Conservation (phyloP, 2,329 filamentous ascomycete species). For the Pestalotiopsis sp. region DNA sequence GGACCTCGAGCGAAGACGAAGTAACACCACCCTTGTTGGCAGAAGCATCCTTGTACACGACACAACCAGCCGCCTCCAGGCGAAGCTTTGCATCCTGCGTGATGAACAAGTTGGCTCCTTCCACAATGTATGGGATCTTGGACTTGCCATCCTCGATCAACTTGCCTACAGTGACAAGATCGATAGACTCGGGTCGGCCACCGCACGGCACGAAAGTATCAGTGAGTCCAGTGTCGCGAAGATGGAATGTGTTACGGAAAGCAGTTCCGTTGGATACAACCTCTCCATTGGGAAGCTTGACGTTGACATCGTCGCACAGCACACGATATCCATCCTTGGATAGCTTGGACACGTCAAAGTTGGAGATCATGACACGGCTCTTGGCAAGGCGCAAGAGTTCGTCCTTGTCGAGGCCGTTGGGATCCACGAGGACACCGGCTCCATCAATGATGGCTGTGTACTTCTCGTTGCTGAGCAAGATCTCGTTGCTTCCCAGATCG, state of each 20-base stretch:
- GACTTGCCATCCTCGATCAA: constrained; percentile 90
- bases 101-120: constrained; percentile 98
- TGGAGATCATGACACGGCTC: constrained; percentile 83
- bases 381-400: constrained; percentile 86
- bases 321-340: constrained; percentile 89
- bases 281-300: constrained; percentile 87
- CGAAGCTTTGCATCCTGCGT: constrained; percentile 97
- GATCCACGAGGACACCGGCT: constrained; percentile 90
- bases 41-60: constrained; percentile 96
- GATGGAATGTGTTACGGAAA: constrained; percentile 97
- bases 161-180: constrained; percentile 79
- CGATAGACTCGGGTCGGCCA: constrained; percentile 94
- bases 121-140: constrained; percentile 90
- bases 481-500: constrained; percentile 96
- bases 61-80: constrained; percentile 90
- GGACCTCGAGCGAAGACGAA: constrained; percentile 92
- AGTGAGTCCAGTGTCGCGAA: constrained; percentile 75
- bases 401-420: constrained; percentile 80
- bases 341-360: constrained; percentile 85
- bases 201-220: constrained; percentile 96
- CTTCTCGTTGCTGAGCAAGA: constrained; percentile 92
- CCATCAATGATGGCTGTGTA: constrained; percentile 97
- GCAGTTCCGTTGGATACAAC: constrained; percentile 85
- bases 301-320: constrained; percentile 85
- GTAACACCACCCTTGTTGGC: constrained; percentile 99